Conservation (phyloP, 345 rosid species). For the Eutrema heterophyllum region DNA sequence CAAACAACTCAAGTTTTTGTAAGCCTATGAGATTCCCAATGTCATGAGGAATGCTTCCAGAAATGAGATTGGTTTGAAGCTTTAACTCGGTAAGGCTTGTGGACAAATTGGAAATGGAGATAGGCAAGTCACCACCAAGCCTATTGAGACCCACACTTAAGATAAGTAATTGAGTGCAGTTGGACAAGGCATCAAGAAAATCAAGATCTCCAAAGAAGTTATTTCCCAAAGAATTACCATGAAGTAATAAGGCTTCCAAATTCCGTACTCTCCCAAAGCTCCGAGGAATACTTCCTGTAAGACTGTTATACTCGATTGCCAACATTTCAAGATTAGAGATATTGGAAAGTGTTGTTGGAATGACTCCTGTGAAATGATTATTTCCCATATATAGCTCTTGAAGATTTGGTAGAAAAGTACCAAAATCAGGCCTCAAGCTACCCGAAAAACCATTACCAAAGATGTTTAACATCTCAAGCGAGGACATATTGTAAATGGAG, state of each 20-base stretch:
- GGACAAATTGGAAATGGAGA: slow-evolving; percentile 7
- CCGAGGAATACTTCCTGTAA: slow-evolving; percentile 1
- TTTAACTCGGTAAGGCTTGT: neutral
- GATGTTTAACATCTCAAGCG: neutral
- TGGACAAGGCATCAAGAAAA: slow-evolving; percentile 3
- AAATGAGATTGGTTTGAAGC: neutral
- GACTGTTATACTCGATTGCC: neutral
- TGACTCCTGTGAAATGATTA: neutral
- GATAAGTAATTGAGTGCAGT: neutral
- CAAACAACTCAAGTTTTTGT: neutral
- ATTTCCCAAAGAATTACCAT: slow-evolving; percentile 1
- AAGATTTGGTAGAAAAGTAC: neutral
- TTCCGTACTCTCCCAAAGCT: neutral
- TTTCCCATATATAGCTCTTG: neutral
- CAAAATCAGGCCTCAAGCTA: neutral
- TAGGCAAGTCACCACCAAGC: slow-evolving; percentile 15
- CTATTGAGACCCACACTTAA: neutral
- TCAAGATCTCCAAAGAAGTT: slow-evolving; percentile 7
- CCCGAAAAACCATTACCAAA: neutral
- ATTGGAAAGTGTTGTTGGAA: slow-evolving; percentile 15
- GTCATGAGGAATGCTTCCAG: slow-evolving; percentile 11
- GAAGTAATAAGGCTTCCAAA: neutral
- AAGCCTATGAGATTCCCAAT: slow-evolving; percentile 8
- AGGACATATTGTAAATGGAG: slow-evolving; percentile 5
- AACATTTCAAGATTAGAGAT: slow-evolving; percentile 9